Percentiles rank a stretch among this genome's conserved stretches.
These are phyloP conservation scores for Rhodotorula mucilaginosa DNA, from an alignment of 1,284 basidiomycete genomes.

Conservation along the genomic window DNA sequence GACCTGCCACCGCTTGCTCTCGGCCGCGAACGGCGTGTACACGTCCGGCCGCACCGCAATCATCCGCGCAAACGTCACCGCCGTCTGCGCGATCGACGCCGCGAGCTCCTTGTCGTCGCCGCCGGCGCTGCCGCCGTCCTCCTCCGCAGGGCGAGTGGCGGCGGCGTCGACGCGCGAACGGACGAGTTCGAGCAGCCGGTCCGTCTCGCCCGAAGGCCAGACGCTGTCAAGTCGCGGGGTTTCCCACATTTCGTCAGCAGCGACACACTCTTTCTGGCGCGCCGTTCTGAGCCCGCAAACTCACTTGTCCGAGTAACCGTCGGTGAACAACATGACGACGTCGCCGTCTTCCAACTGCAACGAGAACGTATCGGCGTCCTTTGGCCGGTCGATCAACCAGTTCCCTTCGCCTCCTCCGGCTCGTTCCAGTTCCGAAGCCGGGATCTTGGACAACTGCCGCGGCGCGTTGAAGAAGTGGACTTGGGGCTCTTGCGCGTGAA, in stretches of 20 bases:
- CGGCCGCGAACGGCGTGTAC: conserved; percentile 56
- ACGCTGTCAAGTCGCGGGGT: background rate
- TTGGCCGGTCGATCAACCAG: conserved; percentile 59
- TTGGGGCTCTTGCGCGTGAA: conserved; percentile 64
- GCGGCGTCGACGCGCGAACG: conserved; percentile 52
- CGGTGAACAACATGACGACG: conserved; percentile 60
- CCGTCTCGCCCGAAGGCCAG: conserved; percentile 56
- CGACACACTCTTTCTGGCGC: too few species aligned
- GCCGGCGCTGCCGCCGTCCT: too few species aligned
- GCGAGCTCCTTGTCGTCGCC: conserved; percentile 53
- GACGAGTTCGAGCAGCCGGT: conserved; percentile 64
- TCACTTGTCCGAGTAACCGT: conserved; percentile 76
- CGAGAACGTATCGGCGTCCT: conserved; percentile 57
- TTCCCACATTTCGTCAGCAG: background rate
- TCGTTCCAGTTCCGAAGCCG: background rate
- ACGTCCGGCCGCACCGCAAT: conserved; percentile 68
- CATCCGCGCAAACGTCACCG: conserved; percentile 65
- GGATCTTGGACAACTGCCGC: conserved; percentile 38
- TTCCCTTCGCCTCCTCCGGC: conserved; percentile 61
- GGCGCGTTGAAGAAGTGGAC: conserved; percentile 74
- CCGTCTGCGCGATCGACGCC: conserved; percentile 65
- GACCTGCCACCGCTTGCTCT: conserved; percentile 46
- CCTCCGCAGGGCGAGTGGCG: background rate
- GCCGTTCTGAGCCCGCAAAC: background rate
- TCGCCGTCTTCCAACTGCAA: conserved; percentile 48